Evolutionary conservation across 371 early-diverging fungal species (phyloP).

Genomic region (Mucor irregularis): DNA sequence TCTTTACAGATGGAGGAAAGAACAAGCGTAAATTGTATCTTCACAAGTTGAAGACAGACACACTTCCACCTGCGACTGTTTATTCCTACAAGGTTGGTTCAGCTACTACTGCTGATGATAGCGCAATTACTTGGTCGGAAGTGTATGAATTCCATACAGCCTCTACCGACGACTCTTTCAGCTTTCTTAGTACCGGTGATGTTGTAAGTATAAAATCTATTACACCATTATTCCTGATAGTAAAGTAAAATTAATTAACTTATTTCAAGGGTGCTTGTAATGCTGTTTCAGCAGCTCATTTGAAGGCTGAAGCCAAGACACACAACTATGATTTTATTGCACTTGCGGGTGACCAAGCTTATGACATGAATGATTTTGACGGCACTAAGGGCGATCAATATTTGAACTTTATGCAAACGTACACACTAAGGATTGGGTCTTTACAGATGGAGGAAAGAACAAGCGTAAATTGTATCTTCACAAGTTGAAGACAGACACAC

Average conservation of each 20-base stretch:
- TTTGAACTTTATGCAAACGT: constrained; percentile 46
- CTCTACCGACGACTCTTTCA: constrained; percentile 25
- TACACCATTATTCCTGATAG: no score
- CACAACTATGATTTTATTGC: constrained; percentile 49
- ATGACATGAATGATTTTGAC: constrained; percentile 43
- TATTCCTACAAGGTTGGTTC: constrained; percentile 41
- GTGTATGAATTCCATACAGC: constrained; percentile 44
- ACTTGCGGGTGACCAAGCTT: constrained; percentile 48
- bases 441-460: constrained; percentile 34
- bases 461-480: constrained; percentile 31
- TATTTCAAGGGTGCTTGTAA: constrained; percentile 39
- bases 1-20: constrained; percentile 36
- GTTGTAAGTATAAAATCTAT: constrained; percentile 31
- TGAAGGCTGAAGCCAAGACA: constrained; percentile 31
- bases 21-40: constrained; percentile 27
- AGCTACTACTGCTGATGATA: not conserved
- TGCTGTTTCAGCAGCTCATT: constrained; percentile 36
- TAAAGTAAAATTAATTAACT: no score
- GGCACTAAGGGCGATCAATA: constrained; percentile 50
- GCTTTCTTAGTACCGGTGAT: constrained; percentile 45
- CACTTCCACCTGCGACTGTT: constrained; percentile 17
- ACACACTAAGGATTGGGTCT: constrained; percentile 41
- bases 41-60: constrained; percentile 27
- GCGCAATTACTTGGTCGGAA: constrained; percentile 30
- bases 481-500: constrained; percentile 20